These are phyloP conservation scores for Bruguiera gymnorhiza DNA, from an alignment of 345 rosid species.

Conservation along the genomic window DNA sequence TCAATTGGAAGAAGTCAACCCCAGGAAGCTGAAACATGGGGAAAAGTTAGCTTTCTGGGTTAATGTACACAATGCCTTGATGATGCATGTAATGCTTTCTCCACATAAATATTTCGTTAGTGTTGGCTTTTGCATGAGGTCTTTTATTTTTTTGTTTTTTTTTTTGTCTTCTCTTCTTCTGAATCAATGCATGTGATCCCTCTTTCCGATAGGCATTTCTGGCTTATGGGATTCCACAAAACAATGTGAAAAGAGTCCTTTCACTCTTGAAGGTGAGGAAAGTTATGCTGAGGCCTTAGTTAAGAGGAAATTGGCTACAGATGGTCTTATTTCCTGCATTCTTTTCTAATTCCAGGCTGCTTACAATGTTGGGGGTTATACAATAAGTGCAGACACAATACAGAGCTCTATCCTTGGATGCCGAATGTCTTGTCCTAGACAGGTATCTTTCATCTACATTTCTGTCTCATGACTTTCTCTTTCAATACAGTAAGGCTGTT, in stretches of 20 bases:
- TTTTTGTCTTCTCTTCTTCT: background rate
- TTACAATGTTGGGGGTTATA: conserved; percentile 87
- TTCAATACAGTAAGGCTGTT: background rate
- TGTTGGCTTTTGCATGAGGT: background rate
- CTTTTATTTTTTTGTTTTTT: conserved; percentile 11
- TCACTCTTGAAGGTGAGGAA: conserved; percentile 67
- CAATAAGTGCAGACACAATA: conserved; percentile 77
- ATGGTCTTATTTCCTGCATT: conserved; percentile 13
- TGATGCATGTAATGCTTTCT: conserved; percentile 81
- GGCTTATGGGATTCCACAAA: conserved; percentile 90
- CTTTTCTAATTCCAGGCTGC: conserved; percentile 65
- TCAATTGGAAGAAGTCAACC: conserved; percentile 70
- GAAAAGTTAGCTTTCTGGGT: conserved; percentile 98
- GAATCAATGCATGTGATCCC: background rate
- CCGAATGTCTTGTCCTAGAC: conserved; percentile 92
- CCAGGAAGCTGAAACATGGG: conserved; percentile 70
- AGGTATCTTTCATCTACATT: conserved; percentile 41
- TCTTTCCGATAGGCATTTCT: conserved; percentile 58
- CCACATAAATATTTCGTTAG: background rate
- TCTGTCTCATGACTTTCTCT: no score
- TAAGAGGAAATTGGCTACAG: background rate
- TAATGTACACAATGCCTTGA: conserved; percentile 85
- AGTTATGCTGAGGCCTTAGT: background rate
- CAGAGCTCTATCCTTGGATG: conserved; percentile 76
- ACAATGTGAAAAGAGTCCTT: conserved; percentile 76